These are phyloP conservation scores for Plantago rigida DNA, from an alignment of 305 asterid genomes.

Conservation along the genomic window DNA sequence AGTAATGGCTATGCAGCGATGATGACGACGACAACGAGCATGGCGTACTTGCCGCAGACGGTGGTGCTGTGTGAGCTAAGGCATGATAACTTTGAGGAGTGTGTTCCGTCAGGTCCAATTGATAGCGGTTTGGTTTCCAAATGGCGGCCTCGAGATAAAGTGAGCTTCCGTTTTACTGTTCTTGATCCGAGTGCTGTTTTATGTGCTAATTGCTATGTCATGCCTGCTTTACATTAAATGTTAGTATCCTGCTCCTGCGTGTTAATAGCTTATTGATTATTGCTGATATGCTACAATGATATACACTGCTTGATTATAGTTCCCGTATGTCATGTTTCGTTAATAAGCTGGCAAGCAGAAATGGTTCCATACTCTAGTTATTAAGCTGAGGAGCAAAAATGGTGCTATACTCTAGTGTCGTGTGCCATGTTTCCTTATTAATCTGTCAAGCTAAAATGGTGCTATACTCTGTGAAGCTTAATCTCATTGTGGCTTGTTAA, in stretches of 20 bases:
- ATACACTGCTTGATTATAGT: neutral
- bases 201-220: neutral
- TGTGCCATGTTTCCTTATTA: too few species aligned
- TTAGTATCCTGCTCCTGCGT: neutral
- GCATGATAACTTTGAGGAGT: slow-evolving; percentile 79
- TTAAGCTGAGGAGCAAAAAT: too few species aligned
- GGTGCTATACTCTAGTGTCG: neutral
- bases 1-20: slow-evolving; percentile 48
- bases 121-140: slow-evolving; percentile 84
- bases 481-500: neutral
- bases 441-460: too few species aligned
- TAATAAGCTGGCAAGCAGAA: too few species aligned
- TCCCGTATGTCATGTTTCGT: too few species aligned
- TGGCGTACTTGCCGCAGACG: slow-evolving; percentile 88
- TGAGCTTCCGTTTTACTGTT: slow-evolving; percentile 32
- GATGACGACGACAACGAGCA: slow-evolving; percentile 59
- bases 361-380: too few species aligned
- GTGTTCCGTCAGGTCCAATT: slow-evolving; percentile 62
- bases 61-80: slow-evolving; percentile 84
- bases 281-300: neutral
- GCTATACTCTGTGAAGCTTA: too few species aligned
- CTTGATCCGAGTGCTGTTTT: neutral
- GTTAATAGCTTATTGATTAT: neutral
- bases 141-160: slow-evolving; percentile 91
- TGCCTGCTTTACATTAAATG: slow-evolving; percentile 9